phyloP scores from a whole-genome alignment of 169 alveolate genomes.

The Ichthyophthirius multifiliis region DNA sequence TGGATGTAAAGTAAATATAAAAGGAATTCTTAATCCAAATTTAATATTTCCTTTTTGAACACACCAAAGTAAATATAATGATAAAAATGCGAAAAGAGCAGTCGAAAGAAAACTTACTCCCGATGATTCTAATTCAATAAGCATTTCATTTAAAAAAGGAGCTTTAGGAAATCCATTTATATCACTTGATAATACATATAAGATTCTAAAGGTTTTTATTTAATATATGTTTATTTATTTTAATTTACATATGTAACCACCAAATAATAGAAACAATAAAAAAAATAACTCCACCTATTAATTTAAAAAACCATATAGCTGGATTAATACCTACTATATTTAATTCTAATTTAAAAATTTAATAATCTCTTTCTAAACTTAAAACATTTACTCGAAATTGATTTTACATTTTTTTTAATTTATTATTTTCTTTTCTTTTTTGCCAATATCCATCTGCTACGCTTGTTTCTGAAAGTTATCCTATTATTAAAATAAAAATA shows the following conservation, averaged over 20 bases:
- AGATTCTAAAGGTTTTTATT: slow-evolving; percentile 2
- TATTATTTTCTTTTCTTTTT: slow-evolving; percentile 51
- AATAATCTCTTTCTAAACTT: slow-evolving; percentile 49
- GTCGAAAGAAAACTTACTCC: slow-evolving; percentile 60
- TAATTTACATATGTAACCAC: slow-evolving; percentile 53
- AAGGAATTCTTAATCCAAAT: slow-evolving; percentile 63
- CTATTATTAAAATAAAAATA: slow-evolving; percentile 10
- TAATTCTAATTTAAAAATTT: slow-evolving; percentile 54
- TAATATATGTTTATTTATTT: background rate
- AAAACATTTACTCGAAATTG: slow-evolving; percentile 52
- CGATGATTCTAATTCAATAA: slow-evolving; percentile 53
- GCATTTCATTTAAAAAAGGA: slow-evolving; percentile 68
- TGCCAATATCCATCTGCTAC: slow-evolving; percentile 48
- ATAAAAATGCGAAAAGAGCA: slow-evolving; percentile 56
- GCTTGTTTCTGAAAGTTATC: slow-evolving; percentile 11
- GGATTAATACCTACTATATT: slow-evolving; percentile 55
- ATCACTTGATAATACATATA: slow-evolving; percentile 42
- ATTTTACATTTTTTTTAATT: slow-evolving; percentile 28
- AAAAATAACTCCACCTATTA: slow-evolving; percentile 62
- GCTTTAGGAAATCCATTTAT: slow-evolving; percentile 51
- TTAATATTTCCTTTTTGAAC: slow-evolving; percentile 76
- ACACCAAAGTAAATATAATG: slow-evolving; percentile 63
- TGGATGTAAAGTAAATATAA: slow-evolving; percentile 60
- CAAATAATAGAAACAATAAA: slow-evolving; percentile 58
- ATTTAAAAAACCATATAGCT: slow-evolving; percentile 46